Evolutionary conservation across 805 yeast species (phyloP), one percentile per base, ranked within the genome.

Genomic region (Candida nanaspora): DNA sequence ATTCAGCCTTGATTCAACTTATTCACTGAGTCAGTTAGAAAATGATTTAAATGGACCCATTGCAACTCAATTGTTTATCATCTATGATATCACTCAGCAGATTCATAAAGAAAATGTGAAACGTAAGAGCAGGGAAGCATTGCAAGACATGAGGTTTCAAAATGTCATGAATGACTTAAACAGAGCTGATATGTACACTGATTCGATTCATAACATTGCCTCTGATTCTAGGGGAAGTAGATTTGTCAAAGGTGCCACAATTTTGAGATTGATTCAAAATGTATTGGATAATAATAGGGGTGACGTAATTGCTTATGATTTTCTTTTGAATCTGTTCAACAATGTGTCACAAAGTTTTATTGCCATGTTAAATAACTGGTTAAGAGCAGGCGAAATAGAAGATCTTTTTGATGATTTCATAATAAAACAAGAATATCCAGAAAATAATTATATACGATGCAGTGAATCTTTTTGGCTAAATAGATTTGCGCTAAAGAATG

Each of bases 381-480:
- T 91, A 15, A 69, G 72, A 4, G 63, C 70, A 37, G 98, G 98
- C 0, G 65, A 67, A 6, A 66, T 93, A 9, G 71, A 76, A 46
- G 98, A 93, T 50, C 86, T 86, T 0, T 78, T 77, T 53, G 78
- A 80, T 31, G 98, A 91, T 57, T 93, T 93, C 56, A 62, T 88
- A 53, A 76, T 93, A n/a, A 70, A 74, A 23, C 64, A 72, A 49
- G 38, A 51, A 3, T 35, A 26, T 2, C 2, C 13, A 15, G 23
- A 37, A 4, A 37, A 43, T 15, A 34, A 33, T 2, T 16, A 35
- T 7, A 32, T 38, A 4, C 43, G 51, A 44, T 42, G 48, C 20
- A 51, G 74, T 46, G 86, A 82, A 45, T 72, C 77, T 38, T 74
- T 78, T 48, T 85, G 91, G 89, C 76, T 80, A 35, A 80, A 82